Evolutionary conservation across 2,329 filamentous ascomycete species (phyloP).

Genomic region (Chrysoporthe austroafricana): DNA sequence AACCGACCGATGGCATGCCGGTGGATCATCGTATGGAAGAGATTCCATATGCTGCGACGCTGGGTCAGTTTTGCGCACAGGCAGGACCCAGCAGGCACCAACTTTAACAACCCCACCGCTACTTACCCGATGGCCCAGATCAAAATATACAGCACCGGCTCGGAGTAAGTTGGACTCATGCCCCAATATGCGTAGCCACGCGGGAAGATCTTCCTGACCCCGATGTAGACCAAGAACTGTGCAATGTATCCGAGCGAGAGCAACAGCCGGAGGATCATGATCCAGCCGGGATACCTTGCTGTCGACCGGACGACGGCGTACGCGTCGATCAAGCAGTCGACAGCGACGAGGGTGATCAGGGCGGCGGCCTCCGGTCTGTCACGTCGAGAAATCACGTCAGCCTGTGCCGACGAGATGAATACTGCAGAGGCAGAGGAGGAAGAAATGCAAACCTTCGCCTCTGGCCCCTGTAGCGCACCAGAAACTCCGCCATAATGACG

Average conservation of each 20-base stretch:
- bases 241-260: constrained; percentile 41
- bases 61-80: neutral
- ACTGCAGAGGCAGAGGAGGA: neutral
- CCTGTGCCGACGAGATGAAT: neutral
- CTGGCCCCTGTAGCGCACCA: constrained; percentile 8
- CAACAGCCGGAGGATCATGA: constrained; percentile 38
- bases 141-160: constrained; percentile 41
- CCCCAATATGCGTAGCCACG: constrained; percentile 43
- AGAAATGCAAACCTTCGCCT: constrained; percentile 19
- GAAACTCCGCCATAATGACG: constrained; percentile 27
- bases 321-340: constrained; percentile 43
- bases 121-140: constrained; percentile 43
- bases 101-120: neutral
- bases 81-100: no score
- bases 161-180: constrained; percentile 35
- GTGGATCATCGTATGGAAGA: neutral
- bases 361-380: constrained; percentile 37
- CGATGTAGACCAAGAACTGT: constrained; percentile 42
- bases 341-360: constrained; percentile 38
- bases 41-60: neutral
- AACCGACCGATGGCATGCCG: neutral
- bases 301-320: constrained; percentile 39
- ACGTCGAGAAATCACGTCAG: no score
- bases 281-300: constrained; percentile 38
- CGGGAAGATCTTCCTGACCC: constrained; percentile 43